These are phyloP conservation scores for Xanthoparmelia taractica DNA, from an alignment of 495 filamentous ascomycete species.

Conservation along the genomic window DNA sequence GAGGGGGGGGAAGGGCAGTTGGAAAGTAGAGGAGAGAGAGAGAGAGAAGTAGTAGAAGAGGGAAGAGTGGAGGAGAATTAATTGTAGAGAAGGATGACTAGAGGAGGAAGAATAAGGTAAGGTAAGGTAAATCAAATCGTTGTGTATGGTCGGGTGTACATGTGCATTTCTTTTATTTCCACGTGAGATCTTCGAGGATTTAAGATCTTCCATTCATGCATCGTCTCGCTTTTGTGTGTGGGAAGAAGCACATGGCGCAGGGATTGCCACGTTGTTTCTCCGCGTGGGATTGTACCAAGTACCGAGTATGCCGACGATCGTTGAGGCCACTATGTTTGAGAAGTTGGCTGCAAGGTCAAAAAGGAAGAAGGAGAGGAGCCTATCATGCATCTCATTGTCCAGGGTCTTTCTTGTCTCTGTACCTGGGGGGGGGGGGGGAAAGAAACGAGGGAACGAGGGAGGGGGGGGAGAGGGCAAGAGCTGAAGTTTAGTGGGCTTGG, in stretches of 20 bases:
- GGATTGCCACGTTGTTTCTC: slow-evolving; percentile 22
- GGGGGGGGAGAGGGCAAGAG: no score
- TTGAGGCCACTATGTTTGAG: slow-evolving; percentile 13
- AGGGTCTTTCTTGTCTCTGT: no score
- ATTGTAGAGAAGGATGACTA: not conserved
- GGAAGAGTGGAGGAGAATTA: not conserved
- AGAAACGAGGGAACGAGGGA: no score
- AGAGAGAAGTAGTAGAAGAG: not conserved
- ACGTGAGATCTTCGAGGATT: slow-evolving; percentile 8
- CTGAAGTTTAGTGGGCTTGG: not conserved
- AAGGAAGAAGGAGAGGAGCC: not conserved
- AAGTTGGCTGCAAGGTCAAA: not conserved
- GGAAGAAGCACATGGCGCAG: slow-evolving; percentile 21
- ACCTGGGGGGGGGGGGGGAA: no score
- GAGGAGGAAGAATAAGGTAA: no score
- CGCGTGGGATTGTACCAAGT: not conserved
- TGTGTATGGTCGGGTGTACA: slow-evolving; percentile 5
- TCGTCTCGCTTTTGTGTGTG: not conserved
- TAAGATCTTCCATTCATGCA: slow-evolving; percentile 15
- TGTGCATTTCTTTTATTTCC: not conserved
- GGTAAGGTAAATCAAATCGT: no score
- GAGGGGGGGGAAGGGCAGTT: no score
- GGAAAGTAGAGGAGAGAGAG: not conserved
- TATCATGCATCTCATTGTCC: not conserved
- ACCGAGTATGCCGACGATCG: not conserved